phyloP scores from a whole-genome alignment of 345 rosid species.

The Rhodamnia rubescens region DNA sequence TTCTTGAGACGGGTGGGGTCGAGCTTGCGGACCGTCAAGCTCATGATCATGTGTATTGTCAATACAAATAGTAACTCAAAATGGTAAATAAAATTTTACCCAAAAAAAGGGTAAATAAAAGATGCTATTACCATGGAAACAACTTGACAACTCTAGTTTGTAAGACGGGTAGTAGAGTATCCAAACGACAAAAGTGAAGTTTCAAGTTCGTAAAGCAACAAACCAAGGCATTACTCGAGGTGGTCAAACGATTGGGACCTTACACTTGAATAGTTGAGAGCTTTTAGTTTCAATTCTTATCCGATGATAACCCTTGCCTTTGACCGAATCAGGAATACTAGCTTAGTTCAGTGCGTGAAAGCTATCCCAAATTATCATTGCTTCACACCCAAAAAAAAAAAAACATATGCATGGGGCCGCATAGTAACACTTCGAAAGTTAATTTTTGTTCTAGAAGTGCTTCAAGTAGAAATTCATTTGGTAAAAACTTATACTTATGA shows the following conservation, averaged over 20 bases:
- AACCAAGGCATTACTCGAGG: not conserved
- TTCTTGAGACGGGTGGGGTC: not conserved
- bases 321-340: not conserved
- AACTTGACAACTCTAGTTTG: not conserved
- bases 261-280: not conserved
- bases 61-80: not conserved
- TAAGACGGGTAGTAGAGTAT: not conserved
- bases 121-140: too few relatives aligned
- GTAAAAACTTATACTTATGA: too few relatives aligned
- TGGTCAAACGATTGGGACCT: not conserved
- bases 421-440: too few relatives aligned
- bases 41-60: not conserved
- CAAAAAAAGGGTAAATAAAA: too few relatives aligned
- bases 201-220: not conserved
- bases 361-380: not conserved
- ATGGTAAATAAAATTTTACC: not conserved
- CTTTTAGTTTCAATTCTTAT: not conserved
- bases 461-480: too few relatives aligned
- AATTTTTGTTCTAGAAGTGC: too few relatives aligned
- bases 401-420: too few relatives aligned
- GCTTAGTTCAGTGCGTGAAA: not conserved
- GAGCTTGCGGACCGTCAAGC: accelerated
- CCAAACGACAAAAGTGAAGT: not conserved
- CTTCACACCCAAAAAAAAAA: not conserved
- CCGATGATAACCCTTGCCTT: not conserved